Base-by-base conservation (phyloP, 208 protist species). In the Trypanosoma lewisi region DNA sequence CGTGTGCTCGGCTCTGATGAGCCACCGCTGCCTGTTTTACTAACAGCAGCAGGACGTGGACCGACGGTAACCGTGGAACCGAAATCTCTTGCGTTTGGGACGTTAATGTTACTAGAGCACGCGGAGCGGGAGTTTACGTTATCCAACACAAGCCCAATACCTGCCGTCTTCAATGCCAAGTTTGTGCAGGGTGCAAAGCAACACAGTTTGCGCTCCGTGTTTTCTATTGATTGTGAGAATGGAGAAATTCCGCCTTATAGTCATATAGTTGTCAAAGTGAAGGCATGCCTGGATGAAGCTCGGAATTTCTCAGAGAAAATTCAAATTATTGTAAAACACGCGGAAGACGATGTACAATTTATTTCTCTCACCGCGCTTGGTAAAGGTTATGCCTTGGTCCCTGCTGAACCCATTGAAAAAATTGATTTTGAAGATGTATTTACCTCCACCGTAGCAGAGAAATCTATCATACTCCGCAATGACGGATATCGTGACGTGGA, bases 361-460 rank as follows among this genome's bases (percentile, higher is more conserved):
- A 76, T 96, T 31, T 39, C 59, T 37, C 64, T 98, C 30, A 81
- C 77, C 45, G 95, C 93, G 4, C 71, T 48, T 2, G 97, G 97
- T 49, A 86, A 75, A 14, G 97, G 97, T 44, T 94, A 91, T 30
- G 92, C 96, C 5, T 70, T 99, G n/a, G 80, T 96, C 16, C 55
- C 80, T 19, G 63, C 72, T 37, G 75, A 67, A 30, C 12, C 63
- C 25, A 34, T 81, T 65, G 60, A 67, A 12, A 60, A 67, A 39
- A 78, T 96, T 61, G 72, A 98, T 42, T 88, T 99, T 39, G 93
- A 89, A 7, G 81, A 97, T 70, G 74, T 91, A 21, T 95, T 98
- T 69, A 98, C 96, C 1, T 78, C 77, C 42, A 83, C 75, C 27
- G 11, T 57, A 17, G 71, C 89, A 12, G 37, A 60, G 33, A 70